Percentiles rank a stretch among this genome's conserved stretches.
Evolutionary conservation across 83 land plant genomes (phyloP).

Genomic region (Picea mariana): DNA sequence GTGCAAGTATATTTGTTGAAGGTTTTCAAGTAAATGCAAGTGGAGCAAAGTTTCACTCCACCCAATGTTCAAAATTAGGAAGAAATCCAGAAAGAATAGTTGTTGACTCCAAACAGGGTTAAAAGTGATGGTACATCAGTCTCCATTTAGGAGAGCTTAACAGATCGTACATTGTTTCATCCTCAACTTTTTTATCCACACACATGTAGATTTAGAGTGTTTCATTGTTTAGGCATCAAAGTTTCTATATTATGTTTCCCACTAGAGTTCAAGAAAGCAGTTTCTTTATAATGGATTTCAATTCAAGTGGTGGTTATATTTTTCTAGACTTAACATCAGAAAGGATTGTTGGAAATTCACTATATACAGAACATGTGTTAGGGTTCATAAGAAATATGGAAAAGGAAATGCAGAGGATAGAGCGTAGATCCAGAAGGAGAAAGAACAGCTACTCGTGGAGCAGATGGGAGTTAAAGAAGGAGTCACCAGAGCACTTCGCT

Average conservation of each 20-base stretch:
- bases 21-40: slow-evolving; percentile 11
- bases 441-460: too few species aligned
- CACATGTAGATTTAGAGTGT: background rate
- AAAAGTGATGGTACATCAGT: background rate
- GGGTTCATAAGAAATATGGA: background rate
- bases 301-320: slow-evolving; percentile 1
- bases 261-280: background rate
- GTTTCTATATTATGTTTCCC: background rate
- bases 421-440: too few species aligned
- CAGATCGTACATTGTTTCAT: background rate
- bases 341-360: background rate
- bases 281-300: background rate
- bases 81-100: slow-evolving; percentile 7
- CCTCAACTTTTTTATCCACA: background rate
- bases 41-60: slow-evolving; percentile 11
- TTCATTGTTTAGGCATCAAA: background rate
- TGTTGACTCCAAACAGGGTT: slow-evolving; percentile 5
- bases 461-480: too few species aligned
- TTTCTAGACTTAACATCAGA: background rate
- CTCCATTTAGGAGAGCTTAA: slow-evolving; percentile 9
- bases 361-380: background rate
- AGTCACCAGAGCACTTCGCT: too few species aligned
- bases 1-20: background rate
- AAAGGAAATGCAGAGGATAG: background rate
- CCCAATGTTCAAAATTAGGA: slow-evolving; percentile 9